Evolutionary conservation across 164 flowering plant species (phyloP).

Genomic region (Vitis rupestris): DNA sequence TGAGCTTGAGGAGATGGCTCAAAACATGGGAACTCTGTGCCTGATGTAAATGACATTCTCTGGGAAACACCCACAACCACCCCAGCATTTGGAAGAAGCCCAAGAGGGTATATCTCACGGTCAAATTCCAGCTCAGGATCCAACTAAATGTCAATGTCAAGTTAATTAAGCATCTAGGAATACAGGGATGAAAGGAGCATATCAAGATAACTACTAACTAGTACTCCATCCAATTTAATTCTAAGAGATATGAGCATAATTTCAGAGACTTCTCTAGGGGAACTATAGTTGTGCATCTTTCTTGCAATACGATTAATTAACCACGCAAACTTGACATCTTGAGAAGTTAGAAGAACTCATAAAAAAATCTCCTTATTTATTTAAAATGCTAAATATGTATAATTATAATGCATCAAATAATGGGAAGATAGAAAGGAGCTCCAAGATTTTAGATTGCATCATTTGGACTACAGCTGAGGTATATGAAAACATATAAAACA

Average conservation of each 20-base stretch:
- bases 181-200: not conserved
- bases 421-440: too few species aligned
- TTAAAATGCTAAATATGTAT: too few species aligned
- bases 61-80: slow-evolving; percentile 97
- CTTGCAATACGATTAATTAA: too few species aligned
- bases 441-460: too few species aligned
- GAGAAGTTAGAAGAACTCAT: too few species aligned
- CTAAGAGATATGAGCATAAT: not conserved
- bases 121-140: slow-evolving; percentile 99
- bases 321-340: too few species aligned
- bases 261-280: not conserved
- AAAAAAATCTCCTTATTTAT: too few species aligned
- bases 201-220: not conserved
- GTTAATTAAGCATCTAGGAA: slow-evolving; percentile 3
- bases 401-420: too few species aligned
- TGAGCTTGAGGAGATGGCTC: slow-evolving; percentile 99
- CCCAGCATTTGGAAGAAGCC: slow-evolving; percentile 96
- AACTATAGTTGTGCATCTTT: not conserved
- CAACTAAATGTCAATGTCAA: slow-evolving; percentile 47
- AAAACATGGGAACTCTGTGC: slow-evolving; percentile 97
- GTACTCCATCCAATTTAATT: not conserved
- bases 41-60: slow-evolving; percentile 90
- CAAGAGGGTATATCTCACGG: slow-evolving; percentile 96
- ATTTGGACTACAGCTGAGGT: too few species aligned
- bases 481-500: too few species aligned